These are phyloP conservation scores for Arthrocladium fulminans DNA, from an alignment of 2,329 filamentous ascomycete species.

Conservation along the genomic window DNA sequence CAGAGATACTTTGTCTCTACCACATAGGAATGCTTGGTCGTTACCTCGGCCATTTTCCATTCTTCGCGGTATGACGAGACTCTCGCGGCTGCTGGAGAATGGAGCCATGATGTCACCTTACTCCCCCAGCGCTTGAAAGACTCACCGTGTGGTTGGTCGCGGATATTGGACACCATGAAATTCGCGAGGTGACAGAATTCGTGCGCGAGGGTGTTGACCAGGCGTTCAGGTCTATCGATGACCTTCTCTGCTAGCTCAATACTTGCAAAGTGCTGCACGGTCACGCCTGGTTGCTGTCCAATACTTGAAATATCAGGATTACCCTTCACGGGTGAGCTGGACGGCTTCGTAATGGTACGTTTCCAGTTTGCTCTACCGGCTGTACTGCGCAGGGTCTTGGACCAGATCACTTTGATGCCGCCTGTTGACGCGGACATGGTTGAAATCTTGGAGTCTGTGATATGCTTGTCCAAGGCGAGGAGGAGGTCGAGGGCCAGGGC, in stretches of 20 bases:
- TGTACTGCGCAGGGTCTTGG: conserved; percentile 53
- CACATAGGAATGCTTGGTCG: conserved; percentile 79
- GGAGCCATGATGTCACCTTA: conserved; percentile 31
- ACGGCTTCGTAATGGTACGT: conserved; percentile 43
- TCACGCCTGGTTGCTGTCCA: conserved; percentile 11
- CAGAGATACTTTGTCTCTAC: conserved; percentile 92
- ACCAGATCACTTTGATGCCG: conserved; percentile 53
- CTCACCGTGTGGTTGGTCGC: conserved; percentile 68
- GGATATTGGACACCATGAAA: conserved; percentile 73
- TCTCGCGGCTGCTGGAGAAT: conserved; percentile 19
- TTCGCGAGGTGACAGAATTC: conserved; percentile 93
- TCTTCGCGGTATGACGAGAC: conserved; percentile 44
- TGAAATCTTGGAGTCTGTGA: conserved; percentile 42
- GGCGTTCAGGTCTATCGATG: conserved; percentile 64
- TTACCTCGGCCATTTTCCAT: conserved; percentile 60
- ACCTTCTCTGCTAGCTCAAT: conserved; percentile 89
- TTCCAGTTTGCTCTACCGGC: conserved; percentile 63
- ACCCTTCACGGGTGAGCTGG: conserved; percentile 19
- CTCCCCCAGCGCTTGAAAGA: conserved; percentile 68
- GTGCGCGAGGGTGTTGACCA: conserved; percentile 88
- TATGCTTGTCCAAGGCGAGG: conserved; percentile 45
- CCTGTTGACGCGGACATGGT: conserved; percentile 43
- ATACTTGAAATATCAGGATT: conserved; percentile 16
- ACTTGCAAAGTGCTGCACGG: conserved; percentile 53
- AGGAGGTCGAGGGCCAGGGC: conserved; percentile 47